Evolutionary conservation across 2,329 filamentous ascomycete genomes (phyloP), one percentile per base, ranked within the genome.

Genomic region (Talaromyces amestolkiae): DNA sequence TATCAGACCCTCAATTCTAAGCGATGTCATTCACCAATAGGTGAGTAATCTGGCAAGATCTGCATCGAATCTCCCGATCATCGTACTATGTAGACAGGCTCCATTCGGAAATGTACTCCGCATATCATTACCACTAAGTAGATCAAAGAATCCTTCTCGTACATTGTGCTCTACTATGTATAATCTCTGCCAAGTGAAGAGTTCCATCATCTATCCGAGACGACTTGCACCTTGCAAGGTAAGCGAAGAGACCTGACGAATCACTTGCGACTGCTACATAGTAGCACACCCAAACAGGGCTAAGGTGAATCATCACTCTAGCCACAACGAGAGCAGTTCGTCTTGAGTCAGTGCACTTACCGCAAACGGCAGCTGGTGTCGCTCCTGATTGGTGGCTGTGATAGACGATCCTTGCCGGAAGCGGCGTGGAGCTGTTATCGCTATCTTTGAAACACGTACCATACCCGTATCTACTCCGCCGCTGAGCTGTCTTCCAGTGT

Each of bases 241-340:
- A 47, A 60, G 58, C 58, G 43, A 31, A 37, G 8, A 39, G 45
- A 61, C 47, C 45, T 37, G 59, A 53, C 59, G 59, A 61, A 61
- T 61, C 59, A 61, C 45, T 49, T 39, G 45, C 45, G 31, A 51
- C 37, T 13, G 51, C 22, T 31, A 15, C 31, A 10, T 35, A 9
- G 9, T 4, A 3, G 43, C 39, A 39, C 24, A 2, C 17, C 59
- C 3, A 19, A 27, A 24, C 10, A n/a, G 15, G 59, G 15, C 17
- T 47, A 37, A 31, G 17, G 37, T 27, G 56, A 31, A 27, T 41
- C 19, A 6, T 43, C 11, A 22, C 11, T 13, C 45, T 62, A 62
- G 39, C 47, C 47, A 22, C 33, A 54, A 62, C 15, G 10, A 15
- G 60, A 62, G 47, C 60, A 33, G 60, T 62, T 62, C 60, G 47